phyloP scores from a whole-genome alignment of 257 asterid genomes.

The Jacaranda copaia region DNA sequence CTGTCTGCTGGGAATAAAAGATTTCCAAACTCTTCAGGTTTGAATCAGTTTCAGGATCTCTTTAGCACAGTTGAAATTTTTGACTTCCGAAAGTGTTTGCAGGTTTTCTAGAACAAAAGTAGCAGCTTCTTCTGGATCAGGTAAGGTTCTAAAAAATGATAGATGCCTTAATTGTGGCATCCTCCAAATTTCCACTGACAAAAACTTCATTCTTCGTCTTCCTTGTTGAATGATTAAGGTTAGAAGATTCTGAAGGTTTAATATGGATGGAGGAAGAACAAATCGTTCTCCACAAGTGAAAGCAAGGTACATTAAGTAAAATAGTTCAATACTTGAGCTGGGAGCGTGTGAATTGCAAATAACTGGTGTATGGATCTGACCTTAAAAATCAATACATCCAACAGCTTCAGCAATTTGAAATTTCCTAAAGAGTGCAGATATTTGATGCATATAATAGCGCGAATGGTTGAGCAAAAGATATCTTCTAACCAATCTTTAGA shows the following conservation, averaged over 20 bases:
- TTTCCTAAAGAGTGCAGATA: neutral
- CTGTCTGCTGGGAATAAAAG: neutral
- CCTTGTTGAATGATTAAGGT: neutral
- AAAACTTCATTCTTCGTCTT: neutral
- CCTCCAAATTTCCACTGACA: neutral
- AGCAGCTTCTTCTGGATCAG: neutral
- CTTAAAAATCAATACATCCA: neutral
- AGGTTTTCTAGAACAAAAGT: neutral
- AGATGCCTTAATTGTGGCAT: conserved; percentile 3
- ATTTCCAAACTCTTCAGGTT: neutral
- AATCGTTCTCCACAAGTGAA: neutral
- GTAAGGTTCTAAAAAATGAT: neutral
- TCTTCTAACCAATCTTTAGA: neutral
- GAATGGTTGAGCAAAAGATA: neutral
- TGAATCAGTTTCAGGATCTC: neutral
- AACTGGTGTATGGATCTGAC: too few species aligned
- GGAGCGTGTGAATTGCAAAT: neutral
- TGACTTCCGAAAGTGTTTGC: neutral
- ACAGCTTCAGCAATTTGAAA: neutral
- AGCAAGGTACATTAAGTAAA: neutral
- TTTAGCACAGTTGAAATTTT: neutral
- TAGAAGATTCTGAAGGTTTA: neutral
- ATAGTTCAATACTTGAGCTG: neutral
- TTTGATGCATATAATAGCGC: neutral
- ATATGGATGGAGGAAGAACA: neutral